These are phyloP conservation scores for Phyllosticta citrichinensis DNA, from an alignment of 2,329 filamentous ascomycete species.

Conservation along the genomic window DNA sequence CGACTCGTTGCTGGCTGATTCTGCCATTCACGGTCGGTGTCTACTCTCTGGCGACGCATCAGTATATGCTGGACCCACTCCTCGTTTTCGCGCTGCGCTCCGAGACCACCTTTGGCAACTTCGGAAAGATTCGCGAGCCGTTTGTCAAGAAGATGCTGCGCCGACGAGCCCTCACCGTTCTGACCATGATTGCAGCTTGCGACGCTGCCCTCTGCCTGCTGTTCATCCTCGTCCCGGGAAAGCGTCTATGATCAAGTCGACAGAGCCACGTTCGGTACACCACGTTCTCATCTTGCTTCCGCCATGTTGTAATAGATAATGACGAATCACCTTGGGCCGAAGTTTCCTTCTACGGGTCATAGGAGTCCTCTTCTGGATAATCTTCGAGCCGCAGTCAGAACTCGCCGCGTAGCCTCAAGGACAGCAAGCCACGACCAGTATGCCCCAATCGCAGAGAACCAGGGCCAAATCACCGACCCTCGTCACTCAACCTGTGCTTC, in stretches of 20 bases:
- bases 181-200: constrained; percentile 63
- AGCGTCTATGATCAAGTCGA: constrained; percentile 48
- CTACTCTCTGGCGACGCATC: constrained; percentile 82
- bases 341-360: not conserved
- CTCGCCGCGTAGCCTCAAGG: not conserved
- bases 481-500: not conserved
- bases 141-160: constrained; percentile 80
- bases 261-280: not conserved
- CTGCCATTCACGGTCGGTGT: constrained; percentile 86
- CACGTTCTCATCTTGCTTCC: not conserved
- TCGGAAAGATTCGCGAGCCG: constrained; percentile 77
- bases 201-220: constrained; percentile 76
- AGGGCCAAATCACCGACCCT: not conserved
- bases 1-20: constrained; percentile 77
- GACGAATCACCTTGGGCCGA: not conserved
- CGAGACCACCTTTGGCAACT: constrained; percentile 94
- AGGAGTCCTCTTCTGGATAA: not conserved
- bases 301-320: not conserved
- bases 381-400: not conserved
- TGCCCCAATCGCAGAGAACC: not conserved
- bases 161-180: constrained; percentile 72
- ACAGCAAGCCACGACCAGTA: not conserved
- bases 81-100: constrained; percentile 82
- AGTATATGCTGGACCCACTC: constrained; percentile 89
- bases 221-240: constrained; percentile 92